phyloP scores from a whole-genome alignment of 2,329 filamentous ascomycete genomes.

The Penicillium sp. region DNA sequence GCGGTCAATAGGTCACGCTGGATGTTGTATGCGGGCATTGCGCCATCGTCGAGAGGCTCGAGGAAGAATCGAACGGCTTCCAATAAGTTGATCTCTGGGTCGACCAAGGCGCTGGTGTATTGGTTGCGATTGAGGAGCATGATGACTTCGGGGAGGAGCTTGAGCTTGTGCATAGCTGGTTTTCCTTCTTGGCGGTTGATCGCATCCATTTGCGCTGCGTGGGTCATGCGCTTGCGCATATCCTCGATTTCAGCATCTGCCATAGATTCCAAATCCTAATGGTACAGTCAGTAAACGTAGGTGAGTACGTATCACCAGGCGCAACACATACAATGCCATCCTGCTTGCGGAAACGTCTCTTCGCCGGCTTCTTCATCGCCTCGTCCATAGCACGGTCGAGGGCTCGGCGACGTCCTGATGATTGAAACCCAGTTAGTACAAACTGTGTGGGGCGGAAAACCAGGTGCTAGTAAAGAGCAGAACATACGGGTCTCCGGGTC shows the following conservation, averaged over 20 bases:
- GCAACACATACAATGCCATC: constrained; percentile 72
- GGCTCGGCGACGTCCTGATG: constrained; percentile 67
- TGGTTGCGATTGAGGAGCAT: constrained; percentile 84
- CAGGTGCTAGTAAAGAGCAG: background rate
- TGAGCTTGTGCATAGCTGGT: constrained; percentile 88
- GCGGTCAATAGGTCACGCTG: constrained; percentile 90
- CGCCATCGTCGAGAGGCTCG: constrained; percentile 90
- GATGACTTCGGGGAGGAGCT: constrained; percentile 87
- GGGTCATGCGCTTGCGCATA: constrained; percentile 86
- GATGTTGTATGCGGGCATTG: constrained; percentile 93
- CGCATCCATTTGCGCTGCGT: constrained; percentile 84
- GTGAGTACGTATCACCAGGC: background rate
- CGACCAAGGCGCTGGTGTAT: constrained; percentile 77
- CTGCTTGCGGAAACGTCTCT: constrained; percentile 71
- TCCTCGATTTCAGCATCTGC: constrained; percentile 87
- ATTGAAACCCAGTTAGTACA: constrained; percentile 4
- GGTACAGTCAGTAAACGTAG: constrained; percentile 12
- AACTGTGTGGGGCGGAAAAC: too few species aligned
- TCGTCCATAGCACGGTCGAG: constrained; percentile 86
- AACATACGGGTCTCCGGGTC: constrained; percentile 76
- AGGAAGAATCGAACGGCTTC: constrained; percentile 97
- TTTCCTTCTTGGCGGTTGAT: constrained; percentile 73
- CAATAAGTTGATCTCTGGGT: constrained; percentile 92
- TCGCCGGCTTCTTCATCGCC: constrained; percentile 76
- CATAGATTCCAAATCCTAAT: constrained; percentile 80